phyloP scores from a whole-genome alignment of 805 yeast species.

The Starmerella roubikii region DNA sequence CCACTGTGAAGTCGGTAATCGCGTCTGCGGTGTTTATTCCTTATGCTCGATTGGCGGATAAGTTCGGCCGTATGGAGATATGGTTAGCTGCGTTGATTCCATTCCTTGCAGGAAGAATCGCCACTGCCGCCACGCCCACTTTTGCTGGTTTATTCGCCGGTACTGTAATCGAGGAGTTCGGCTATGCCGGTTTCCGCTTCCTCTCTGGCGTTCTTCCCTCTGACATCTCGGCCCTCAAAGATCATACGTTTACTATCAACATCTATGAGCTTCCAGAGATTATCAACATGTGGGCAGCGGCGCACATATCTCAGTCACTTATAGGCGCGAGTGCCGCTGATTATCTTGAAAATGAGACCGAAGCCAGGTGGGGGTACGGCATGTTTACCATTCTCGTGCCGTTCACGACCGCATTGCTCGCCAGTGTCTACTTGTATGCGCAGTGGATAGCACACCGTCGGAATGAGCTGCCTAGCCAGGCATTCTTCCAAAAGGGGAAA shows the following conservation, averaged over 20 bases:
- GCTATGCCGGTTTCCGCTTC: conserved; percentile 53
- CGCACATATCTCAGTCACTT: conserved; percentile 32
- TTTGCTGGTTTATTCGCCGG: conserved; percentile 52
- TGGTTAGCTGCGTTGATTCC: conserved; percentile 37
- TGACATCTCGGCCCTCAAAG: conserved; percentile 52
- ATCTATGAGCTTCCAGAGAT: conserved; percentile 59
- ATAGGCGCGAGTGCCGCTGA: too few species aligned
- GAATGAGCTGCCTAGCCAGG: conserved; percentile 18
- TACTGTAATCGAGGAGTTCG: conserved; percentile 39
- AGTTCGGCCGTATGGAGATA: conserved; percentile 46
- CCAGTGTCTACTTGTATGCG: conserved; percentile 44
- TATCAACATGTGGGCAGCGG: conserved; percentile 66
- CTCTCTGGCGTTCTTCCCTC: conserved; percentile 45
- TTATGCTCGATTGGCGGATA: conserved; percentile 41
- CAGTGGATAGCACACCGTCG: conserved; percentile 37
- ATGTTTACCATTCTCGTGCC: conserved; percentile 73
- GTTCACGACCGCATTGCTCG: conserved; percentile 42
- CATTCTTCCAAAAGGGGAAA: conserved; percentile 18
- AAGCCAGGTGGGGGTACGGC: conserved; percentile 64
- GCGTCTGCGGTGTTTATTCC: conserved; percentile 58
- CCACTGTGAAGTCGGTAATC: conserved; percentile 39
- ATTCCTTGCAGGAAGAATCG: conserved; percentile 48
- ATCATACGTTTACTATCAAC: conserved; percentile 54
- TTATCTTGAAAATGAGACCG: conserved; percentile 4
- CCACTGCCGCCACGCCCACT: conserved; percentile 47